Percentiles rank a stretch among this genome's conserved stretches.
Conservation (phyloP, 805 yeast genomes). For the Candida dendrica region DNA sequence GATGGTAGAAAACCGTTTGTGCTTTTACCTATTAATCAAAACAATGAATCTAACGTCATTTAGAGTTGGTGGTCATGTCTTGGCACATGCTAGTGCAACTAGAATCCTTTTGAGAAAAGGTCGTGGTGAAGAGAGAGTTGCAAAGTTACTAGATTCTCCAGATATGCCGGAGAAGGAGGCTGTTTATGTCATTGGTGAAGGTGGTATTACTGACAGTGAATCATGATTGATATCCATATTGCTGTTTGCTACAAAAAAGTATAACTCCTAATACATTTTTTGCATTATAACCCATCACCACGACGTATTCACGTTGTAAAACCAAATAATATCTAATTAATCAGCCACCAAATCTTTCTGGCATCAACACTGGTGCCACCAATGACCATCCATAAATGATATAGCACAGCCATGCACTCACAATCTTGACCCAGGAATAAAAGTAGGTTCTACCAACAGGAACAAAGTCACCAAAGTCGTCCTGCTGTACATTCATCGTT, state of each 20-base stretch:
- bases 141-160: constrained; percentile 73
- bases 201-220: constrained; percentile 51
- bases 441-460: constrained; percentile 98
- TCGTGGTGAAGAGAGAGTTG: constrained; percentile 73
- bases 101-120: constrained; percentile 67
- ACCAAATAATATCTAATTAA: no score
- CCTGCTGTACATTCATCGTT: constrained; percentile 84
- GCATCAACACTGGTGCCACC: constrained; percentile 83
- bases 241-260: no score
- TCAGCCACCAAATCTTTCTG: constrained; percentile 89
- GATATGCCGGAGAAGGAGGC: constrained; percentile 79
- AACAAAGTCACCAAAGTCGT: constrained; percentile 78
- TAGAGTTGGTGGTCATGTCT: constrained; percentile 69
- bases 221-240: neutral
- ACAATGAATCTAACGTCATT: no score
- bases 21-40: no score
- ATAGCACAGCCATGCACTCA: constrained; percentile 90
- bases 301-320: neutral
- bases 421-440: constrained; percentile 88
- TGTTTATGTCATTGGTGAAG: constrained; percentile 63
- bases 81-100: constrained; percentile 78
- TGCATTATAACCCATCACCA: neutral
- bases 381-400: constrained; percentile 83
- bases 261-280: constrained; percentile 1
- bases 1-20: constrained; percentile 68